Percentiles rank a stretch among this genome's conserved stretches.
These are phyloP conservation scores for Massariosphaeria phaeospora DNA, from an alignment of 495 filamentous ascomycete species.

Conservation along the genomic window DNA sequence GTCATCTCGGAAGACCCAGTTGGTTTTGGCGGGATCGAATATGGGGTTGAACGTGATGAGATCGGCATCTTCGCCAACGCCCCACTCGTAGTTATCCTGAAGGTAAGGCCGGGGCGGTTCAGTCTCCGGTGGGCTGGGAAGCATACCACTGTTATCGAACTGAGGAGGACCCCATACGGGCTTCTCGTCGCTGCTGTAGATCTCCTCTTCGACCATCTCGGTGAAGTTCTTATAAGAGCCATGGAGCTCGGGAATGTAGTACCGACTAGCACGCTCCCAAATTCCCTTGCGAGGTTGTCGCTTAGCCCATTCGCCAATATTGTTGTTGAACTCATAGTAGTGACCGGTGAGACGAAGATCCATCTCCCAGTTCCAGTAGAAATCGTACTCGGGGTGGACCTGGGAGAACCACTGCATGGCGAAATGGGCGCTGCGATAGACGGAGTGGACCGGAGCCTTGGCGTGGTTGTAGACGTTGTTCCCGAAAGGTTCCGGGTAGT, in stretches of 20 bases:
- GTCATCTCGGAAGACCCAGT: conserved; percentile 45
- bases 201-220: conserved; percentile 43
- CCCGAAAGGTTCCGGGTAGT: conserved; percentile 45
- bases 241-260: conserved; percentile 47
- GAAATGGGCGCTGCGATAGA: conserved; percentile 43
- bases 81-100: conserved; percentile 52
- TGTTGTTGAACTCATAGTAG: conserved; percentile 51
- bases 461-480: conserved; percentile 41
- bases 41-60: conserved; percentile 51
- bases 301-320: conserved; percentile 47
- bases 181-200: conserved; percentile 35
- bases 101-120: conserved; percentile 44
- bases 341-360: conserved; percentile 55
- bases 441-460: conserved; percentile 36
- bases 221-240: conserved; percentile 46
- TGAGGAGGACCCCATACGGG: conserved; percentile 45
- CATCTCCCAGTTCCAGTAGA: conserved; percentile 60
- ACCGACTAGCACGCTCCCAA: conserved; percentile 47
- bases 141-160: conserved; percentile 38
- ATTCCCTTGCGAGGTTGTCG: conserved; percentile 51
- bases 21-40: conserved; percentile 42
- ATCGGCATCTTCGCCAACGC: conserved; percentile 57
- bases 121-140: conserved; percentile 41
- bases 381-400: conserved; percentile 55
- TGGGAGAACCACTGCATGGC: conserved; percentile 55